Evolutionary conservation across 2,329 filamentous ascomycete species (phyloP).

Genomic region (Aspergillus ochraceus): DNA sequence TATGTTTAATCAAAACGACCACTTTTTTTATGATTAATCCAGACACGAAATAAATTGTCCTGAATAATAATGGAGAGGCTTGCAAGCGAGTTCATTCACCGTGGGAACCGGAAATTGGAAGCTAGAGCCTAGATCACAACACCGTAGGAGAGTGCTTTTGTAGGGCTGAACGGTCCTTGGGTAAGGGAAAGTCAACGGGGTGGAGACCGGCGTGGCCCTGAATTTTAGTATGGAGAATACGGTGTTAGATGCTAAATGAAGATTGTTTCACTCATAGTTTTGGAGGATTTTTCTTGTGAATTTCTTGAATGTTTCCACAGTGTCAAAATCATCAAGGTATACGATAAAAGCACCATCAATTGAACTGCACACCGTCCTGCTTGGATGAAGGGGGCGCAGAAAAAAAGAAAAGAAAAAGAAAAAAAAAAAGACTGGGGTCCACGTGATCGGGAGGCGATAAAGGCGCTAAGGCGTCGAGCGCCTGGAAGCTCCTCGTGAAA

Average conservation of each 20-base stretch:
- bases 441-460: conserved; percentile 18
- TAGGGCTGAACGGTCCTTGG: background rate
- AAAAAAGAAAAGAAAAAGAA: background rate
- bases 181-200: background rate
- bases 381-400: background rate
- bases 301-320: no score
- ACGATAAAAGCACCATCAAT: no score
- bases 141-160: background rate
- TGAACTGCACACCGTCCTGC: no score
- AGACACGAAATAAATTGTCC: background rate
- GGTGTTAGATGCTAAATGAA: background rate
- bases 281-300: no score
- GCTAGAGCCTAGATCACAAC: background rate
- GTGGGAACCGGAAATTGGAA: background rate
- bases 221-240: background rate
- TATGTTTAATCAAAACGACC: background rate
- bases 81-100: no score
- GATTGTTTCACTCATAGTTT: background rate
- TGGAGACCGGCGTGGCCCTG: background rate
- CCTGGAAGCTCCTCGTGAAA: conserved; percentile 20
- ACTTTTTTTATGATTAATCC: background rate
- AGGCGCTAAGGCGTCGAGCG: conserved; percentile 18
- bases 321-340: no score
- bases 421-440: conserved; percentile 12
- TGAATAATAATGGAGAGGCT: background rate